Percentiles rank a stretch among this genome's conserved stretches.
Conservation (phyloP, 2,329 filamentous ascomycete genomes). For the Hirsutella minnesotensis region DNA sequence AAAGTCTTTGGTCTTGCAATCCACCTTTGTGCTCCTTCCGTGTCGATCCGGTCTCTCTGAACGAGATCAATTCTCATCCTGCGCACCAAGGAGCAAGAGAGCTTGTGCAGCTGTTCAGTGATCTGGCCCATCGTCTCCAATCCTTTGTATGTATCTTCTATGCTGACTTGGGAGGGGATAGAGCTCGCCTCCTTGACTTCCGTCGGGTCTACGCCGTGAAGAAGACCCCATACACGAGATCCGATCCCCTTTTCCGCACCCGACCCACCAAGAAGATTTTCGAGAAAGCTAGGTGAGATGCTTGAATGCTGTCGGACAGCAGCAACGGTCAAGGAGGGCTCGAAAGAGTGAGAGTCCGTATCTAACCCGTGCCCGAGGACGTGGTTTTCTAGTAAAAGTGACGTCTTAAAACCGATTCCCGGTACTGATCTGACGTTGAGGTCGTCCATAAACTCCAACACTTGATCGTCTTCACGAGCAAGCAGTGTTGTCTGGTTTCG, state of each 20-base stretch:
- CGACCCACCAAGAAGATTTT: slow-evolving; percentile 56
- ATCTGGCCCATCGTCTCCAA: slow-evolving; percentile 55
- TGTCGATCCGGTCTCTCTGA: slow-evolving; percentile 25
- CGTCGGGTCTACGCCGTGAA: slow-evolving; percentile 69
- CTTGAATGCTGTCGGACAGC: slow-evolving; percentile 50
- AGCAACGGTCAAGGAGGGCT: slow-evolving; percentile 45
- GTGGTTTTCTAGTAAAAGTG: slow-evolving; percentile 37
- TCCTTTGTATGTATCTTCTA: slow-evolving; percentile 80
- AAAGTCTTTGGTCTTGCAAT: slow-evolving; percentile 70
- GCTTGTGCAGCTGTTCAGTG: slow-evolving; percentile 51
- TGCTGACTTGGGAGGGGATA: slow-evolving; percentile 79
- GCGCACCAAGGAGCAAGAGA: slow-evolving; percentile 59
- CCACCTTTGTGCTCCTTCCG: slow-evolving; percentile 41
- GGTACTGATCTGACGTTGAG: slow-evolving; percentile 73
- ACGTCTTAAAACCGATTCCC: slow-evolving; percentile 67
- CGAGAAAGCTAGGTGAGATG: slow-evolving; percentile 54
- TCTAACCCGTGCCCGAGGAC: slow-evolving; percentile 26
- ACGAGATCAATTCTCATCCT: slow-evolving; percentile 71
- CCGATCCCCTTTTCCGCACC: slow-evolving; percentile 64
- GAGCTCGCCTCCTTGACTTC: slow-evolving; percentile 61
- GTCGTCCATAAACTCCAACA: slow-evolving; percentile 58
- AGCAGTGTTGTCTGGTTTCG: slow-evolving; percentile 76
- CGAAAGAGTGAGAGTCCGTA: slow-evolving; percentile 22
- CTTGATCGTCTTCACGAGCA: slow-evolving; percentile 45
- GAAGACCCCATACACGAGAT: slow-evolving; percentile 58